Evolutionary conservation across 352 stramenopile genomes (phyloP), one percentile per base, ranked within the genome.

Genomic region (Globisporangium apiculatum): DNA sequence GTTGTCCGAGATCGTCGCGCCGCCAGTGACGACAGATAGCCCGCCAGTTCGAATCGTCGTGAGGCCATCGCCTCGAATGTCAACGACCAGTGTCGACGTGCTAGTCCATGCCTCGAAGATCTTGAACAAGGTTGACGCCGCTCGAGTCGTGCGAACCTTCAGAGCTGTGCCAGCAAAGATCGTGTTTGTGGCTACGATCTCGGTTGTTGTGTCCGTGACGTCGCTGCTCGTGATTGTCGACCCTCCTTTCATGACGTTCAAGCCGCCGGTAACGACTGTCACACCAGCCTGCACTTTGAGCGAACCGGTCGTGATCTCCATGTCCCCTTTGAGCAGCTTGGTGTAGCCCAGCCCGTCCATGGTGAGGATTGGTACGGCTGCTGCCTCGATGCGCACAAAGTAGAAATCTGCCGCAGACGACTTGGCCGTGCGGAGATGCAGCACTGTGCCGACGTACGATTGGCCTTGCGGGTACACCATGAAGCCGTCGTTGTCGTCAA

Each of bases 401-500:
- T 82, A 70, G 45, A 90, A 95, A 56, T 95, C 82, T 1, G 58
- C 37, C 4, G 75, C 65, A 40, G 73, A 76, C 0, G 60, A 53
- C 63, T 92, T 90, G 7, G 68, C 66, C 0, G 83, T 87, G 47
- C 74, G 62, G 48, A 89, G 71, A 53, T 89, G 76, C 41, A 91
- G 62, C 47, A 91, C 70, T 14, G 64, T 79, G 7, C 82, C 77
- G 38, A 60, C 66, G 60, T 92, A 89, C 40, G 65, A 64, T 9
- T 75, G 37, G 12, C 71, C 77, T 46, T 77, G 64, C 2, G 81
- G 79, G 50, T 85, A 73, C 17, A 91, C 77, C n/a, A 88, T 55
- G 51, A 90, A 86, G 0, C 77, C 80, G 17, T 89, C 73, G 42
- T 88, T 83, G 45, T 86, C 76, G 49, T 90, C 75, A 45, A 85